These are phyloP conservation scores for Pelargonium myrrhifolium DNA, from an alignment of 441 rosid genomes.

Conservation along the genomic window DNA sequence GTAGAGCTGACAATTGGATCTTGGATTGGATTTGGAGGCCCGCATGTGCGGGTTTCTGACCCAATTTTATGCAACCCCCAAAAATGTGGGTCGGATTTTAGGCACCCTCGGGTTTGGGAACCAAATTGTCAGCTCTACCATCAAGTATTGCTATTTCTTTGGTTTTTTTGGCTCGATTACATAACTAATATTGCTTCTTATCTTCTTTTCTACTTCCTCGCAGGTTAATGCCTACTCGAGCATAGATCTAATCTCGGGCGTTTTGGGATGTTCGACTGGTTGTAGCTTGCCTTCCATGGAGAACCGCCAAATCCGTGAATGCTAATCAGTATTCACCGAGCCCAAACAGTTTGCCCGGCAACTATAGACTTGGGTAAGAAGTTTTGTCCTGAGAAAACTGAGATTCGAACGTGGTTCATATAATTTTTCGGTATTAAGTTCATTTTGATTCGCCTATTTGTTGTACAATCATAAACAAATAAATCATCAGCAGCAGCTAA, in stretches of 20 bases:
- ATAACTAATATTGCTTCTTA: background rate
- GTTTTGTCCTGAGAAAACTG: constrained; percentile 46
- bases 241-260: constrained; percentile 71
- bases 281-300: constrained; percentile 84
- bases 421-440: constrained; percentile 25
- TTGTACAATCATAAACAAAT: constrained; percentile 25
- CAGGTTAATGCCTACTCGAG: constrained; percentile 74
- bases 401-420: constrained; percentile 26
- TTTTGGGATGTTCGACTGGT: constrained; percentile 88
- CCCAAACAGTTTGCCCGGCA: constrained; percentile 23
- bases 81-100: no score
- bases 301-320: constrained; percentile 44
- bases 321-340: constrained; percentile 31
- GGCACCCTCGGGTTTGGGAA: no score
- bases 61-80: no score
- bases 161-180: background rate
- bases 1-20: no score
- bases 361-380: constrained; percentile 49
- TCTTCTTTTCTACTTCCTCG: constrained; percentile 5
- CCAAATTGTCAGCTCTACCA: no score
- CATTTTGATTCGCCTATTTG: constrained; percentile 25
- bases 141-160: no score
- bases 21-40: no score
- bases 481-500: constrained; percentile 32
- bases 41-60: no score